These are phyloP conservation scores for Coemansia sp. DNA, from an alignment of 192 early-diverging fungal species.

Conservation along the genomic window DNA sequence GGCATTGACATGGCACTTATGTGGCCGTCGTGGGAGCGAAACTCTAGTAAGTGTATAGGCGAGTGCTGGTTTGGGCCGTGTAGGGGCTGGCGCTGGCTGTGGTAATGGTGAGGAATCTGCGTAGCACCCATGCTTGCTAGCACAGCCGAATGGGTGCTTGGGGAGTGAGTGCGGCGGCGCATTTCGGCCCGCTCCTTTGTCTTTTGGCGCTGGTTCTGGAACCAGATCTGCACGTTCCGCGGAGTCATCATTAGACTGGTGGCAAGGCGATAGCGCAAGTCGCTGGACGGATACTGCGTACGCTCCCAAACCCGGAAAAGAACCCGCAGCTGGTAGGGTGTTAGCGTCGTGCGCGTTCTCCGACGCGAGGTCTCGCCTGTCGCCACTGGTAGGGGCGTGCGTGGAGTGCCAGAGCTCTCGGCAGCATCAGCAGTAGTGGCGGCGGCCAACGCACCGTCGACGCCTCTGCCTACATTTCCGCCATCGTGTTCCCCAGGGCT, in stretches of 20 bases:
- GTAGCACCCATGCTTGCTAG: conserved; percentile 1
- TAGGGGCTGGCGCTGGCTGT: conserved; percentile 9
- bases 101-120: conserved; percentile 7
- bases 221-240: conserved; percentile 88
- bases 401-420: conserved; percentile 1
- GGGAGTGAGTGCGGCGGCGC: conserved; percentile 51
- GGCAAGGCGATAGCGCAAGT: conserved; percentile 70
- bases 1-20: conserved; percentile 19
- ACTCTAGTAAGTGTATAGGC: conserved; percentile 2
- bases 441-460: not conserved
- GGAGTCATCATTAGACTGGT: conserved; percentile 72
- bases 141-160: conserved; percentile 19
- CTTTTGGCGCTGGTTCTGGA: conserved; percentile 86
- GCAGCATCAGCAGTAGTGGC: conserved; percentile 3
- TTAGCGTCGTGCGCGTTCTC: conserved; percentile 57
- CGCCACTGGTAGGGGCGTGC: conserved; percentile 7
- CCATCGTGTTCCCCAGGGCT: conserved; percentile 18
- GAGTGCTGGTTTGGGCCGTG: conserved; percentile 7
- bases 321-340: conserved; percentile 59
- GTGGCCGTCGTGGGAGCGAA: conserved; percentile 8
- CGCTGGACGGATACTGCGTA: conserved; percentile 72
- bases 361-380: conserved; percentile 30
- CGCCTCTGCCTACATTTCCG: conserved; percentile 10
- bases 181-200: conserved; percentile 56
- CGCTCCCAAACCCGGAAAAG: conserved; percentile 60